Evolutionary conservation across 1,284 basidiomycete genomes (phyloP), one percentile per base, ranked within the genome.

Genomic region (Phellinidium pouzarii): DNA sequence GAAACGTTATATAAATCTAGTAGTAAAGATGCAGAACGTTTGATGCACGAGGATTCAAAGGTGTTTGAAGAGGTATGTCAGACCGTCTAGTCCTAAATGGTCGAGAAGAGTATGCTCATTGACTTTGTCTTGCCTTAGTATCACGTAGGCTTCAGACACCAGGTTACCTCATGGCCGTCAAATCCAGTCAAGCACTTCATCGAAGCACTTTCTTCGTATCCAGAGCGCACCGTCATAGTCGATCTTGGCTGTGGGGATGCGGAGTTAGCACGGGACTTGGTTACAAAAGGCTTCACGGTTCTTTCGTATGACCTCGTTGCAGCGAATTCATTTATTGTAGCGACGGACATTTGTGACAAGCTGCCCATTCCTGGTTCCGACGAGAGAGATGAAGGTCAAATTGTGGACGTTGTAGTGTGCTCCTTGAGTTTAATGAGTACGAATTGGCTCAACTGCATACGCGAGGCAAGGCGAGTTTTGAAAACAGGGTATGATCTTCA

Each of bases 231-330:
- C 0, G 71, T 98, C 55, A 82, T 99, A 44, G 93, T 83, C 20
- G 96, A 99, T 69, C 74, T 99, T 20, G 96, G 96, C 5, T 98
- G 94, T 59, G 96, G 96, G 11, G 94, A 98, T 64, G 96, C 93
- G 9, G 80, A 87, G 2, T 76, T 99, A 19, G 94, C 94, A 0
- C 82, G 78, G 47, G 74, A 77, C 1, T 76, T 96, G 37, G 70
- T 82, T 11, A 78, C 85, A 0, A 75, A 82, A 65, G 84, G 84
- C 31, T 70, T 87, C 61, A 75, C 72, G 17, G 86, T 94, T 1
- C 64, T 93, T 26, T 89, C 85, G 4, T 94, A 82, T 65, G 91
- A 94, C 65, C 74, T 94, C 25, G 80, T 91, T 14, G 83, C 86
- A 19, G 82, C 92, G 61, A 75, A 74, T 51, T 67, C 67, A 44